phyloP scores from a whole-genome alignment of 352 stramenopile genomes.

The Pythium monospermum region DNA sequence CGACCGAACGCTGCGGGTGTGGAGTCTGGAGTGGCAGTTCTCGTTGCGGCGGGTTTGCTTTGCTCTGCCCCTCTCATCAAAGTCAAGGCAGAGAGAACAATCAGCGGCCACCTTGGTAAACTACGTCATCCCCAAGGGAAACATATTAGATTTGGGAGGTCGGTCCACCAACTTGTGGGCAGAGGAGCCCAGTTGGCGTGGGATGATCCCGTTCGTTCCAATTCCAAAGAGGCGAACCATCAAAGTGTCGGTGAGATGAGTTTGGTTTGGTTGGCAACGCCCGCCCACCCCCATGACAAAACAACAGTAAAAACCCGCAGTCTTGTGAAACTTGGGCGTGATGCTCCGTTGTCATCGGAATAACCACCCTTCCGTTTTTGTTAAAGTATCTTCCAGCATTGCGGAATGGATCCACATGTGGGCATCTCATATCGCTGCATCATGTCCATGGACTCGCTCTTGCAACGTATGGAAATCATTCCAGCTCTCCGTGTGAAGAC shows the following conservation, averaged over 20 bases:
- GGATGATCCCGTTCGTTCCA: neutral
- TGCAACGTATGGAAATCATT: too few relatives aligned
- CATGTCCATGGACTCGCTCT: too few relatives aligned
- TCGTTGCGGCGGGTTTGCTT: neutral
- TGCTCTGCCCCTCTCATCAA: conserved; percentile 11
- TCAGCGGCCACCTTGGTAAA: neutral
- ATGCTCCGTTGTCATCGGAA: neutral
- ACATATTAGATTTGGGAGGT: conserved; percentile 23
- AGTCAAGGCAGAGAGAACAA: neutral
- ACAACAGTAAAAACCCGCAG: too few relatives aligned
- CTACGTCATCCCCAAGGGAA: conserved; percentile 18
- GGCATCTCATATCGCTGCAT: too few relatives aligned
- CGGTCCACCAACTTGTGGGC: neutral
- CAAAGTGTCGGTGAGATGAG: too few relatives aligned
- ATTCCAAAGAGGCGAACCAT: too few relatives aligned
- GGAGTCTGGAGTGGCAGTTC: neutral
- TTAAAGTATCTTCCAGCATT: too few relatives aligned
- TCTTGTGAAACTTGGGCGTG: neutral
- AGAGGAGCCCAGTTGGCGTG: neutral
- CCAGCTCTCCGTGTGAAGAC: too few relatives aligned
- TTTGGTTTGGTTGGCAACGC: too few relatives aligned
- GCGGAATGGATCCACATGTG: too few relatives aligned
- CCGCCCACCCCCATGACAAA: too few relatives aligned
- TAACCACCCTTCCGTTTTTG: neutral
- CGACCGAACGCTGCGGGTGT: neutral